Percentiles rank a stretch among this genome's conserved stretches.
Conservation (phyloP, 768 basidiomycete genomes). For the Leccinum boreale region DNA sequence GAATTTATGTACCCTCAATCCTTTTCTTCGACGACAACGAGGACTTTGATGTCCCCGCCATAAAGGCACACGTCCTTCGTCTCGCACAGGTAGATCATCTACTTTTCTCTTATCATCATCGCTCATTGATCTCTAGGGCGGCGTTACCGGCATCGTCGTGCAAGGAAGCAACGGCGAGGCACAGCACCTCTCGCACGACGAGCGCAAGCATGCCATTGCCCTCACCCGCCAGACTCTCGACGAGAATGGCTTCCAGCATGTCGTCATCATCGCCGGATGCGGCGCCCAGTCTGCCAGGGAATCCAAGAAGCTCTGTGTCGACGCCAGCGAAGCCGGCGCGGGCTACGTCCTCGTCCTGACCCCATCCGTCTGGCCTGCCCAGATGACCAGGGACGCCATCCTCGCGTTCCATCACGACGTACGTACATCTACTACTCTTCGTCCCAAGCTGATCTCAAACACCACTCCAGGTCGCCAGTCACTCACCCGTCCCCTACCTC, state of each 20-base stretch:
- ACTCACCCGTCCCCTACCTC: constrained; percentile 67
- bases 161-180: constrained; percentile 79
- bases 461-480: constrained; percentile 55
- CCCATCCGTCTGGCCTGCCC: constrained; percentile 65
- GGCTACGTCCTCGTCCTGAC: constrained; percentile 73
- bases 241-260: constrained; percentile 62
- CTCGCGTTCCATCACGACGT: constrained; percentile 66
- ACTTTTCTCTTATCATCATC: constrained; percentile 15
- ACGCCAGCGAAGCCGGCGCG: constrained; percentile 82
- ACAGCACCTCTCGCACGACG: constrained; percentile 70
- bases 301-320: constrained; percentile 63
- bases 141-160: constrained; percentile 67
- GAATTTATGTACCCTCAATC: constrained; percentile 77
- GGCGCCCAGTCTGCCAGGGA: constrained; percentile 79
- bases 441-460: neutral
- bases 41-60: constrained; percentile 63
- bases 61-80: constrained; percentile 67
- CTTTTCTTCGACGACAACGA: constrained; percentile 70
- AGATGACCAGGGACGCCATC: constrained; percentile 62
- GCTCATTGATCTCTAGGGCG: constrained; percentile 45
- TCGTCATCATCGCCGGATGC: constrained; percentile 77
- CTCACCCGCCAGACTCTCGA: constrained; percentile 71
- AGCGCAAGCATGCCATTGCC: constrained; percentile 59
- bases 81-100: constrained; percentile 55
- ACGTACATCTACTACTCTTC: constrained; percentile 6